phyloP scores from a whole-genome alignment of 768 basidiomycete genomes.

The Lenzites betulinus region DNA sequence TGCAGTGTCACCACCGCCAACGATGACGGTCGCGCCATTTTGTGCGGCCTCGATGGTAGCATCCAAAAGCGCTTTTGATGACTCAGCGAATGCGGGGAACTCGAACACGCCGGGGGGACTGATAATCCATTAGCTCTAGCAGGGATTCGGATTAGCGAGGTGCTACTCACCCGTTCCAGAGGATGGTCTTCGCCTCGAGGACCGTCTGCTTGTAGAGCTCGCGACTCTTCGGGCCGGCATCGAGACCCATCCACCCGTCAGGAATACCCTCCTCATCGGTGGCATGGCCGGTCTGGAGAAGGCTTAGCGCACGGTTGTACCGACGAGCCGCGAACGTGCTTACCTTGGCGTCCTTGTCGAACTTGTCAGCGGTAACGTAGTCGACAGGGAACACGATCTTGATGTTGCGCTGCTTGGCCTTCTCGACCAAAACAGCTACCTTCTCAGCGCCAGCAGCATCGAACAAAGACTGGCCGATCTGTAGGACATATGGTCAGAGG shows the following conservation, averaged over 20 bases:
- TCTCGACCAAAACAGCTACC: constrained; percentile 80
- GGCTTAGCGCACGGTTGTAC: background rate
- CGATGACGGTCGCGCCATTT: constrained; percentile 88
- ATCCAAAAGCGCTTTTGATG: constrained; percentile 82
- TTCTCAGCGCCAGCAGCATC: constrained; percentile 88
- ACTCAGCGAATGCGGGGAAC: constrained; percentile 86
- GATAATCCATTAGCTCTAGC: constrained; percentile 15
- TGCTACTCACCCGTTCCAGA: constrained; percentile 85
- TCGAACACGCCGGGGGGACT: constrained; percentile 99
- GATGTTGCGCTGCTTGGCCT: constrained; percentile 90
- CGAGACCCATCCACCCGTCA: constrained; percentile 93
- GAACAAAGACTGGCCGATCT: constrained; percentile 96
- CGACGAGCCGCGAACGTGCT: constrained; percentile 22
- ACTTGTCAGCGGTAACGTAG: constrained; percentile 93
- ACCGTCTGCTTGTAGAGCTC: constrained; percentile 82
- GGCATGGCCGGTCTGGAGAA: constrained; percentile 62
- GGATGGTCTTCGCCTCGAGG: constrained; percentile 87
- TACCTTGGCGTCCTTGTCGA: constrained; percentile 87
- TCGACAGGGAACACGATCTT: constrained; percentile 96
- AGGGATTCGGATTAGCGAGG: background rate
- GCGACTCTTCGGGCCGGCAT: constrained; percentile 83
- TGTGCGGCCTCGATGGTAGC: constrained; percentile 85
- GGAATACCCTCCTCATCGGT: constrained; percentile 89
- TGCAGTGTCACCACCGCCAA: constrained; percentile 96
- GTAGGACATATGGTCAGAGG: background rate